Percentiles rank a stretch among this genome's conserved stretches.
Conservation (phyloP, 495 filamentous ascomycete genomes). For the Hypoxylon fragiforme region DNA sequence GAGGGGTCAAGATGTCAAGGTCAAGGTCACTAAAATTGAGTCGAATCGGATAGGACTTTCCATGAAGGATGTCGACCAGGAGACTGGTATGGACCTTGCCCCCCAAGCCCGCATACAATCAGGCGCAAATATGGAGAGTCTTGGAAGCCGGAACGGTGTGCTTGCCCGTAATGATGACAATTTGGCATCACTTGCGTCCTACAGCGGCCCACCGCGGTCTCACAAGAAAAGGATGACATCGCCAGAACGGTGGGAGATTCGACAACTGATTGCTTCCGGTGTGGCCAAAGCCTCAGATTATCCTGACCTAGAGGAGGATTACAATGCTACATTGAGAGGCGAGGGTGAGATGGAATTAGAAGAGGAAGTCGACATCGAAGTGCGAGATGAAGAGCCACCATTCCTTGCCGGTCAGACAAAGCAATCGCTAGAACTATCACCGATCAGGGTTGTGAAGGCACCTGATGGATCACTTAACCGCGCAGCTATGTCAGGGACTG, state of each 20-base stretch:
- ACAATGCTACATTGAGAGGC: slow-evolving; percentile 81
- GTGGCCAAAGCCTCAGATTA: slow-evolving; percentile 89
- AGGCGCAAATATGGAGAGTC: slow-evolving; percentile 85
- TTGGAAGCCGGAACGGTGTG: slow-evolving; percentile 70
- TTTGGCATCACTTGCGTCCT: slow-evolving; percentile 67
- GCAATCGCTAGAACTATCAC: slow-evolving; percentile 89
- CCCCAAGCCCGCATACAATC: slow-evolving; percentile 83
- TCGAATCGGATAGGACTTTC: slow-evolving; percentile 79
- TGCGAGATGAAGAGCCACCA: slow-evolving; percentile 92
- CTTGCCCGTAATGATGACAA: slow-evolving; percentile 47
- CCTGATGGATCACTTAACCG: slow-evolving; percentile 95
- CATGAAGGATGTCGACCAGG: slow-evolving; percentile 97
- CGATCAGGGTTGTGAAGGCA: slow-evolving; percentile 94
- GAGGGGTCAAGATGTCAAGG: slow-evolving; percentile 81
- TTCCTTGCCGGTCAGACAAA: slow-evolving; percentile 97
- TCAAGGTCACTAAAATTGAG: slow-evolving; percentile 89
- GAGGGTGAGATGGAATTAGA: slow-evolving; percentile 91
- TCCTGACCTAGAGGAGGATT: slow-evolving; percentile 93
- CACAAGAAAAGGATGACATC: slow-evolving; percentile 92
- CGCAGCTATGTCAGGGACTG: slow-evolving; percentile 89
- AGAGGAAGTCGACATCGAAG: slow-evolving; percentile 96
- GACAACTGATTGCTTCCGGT: slow-evolving; percentile 92
- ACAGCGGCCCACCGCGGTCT: slow-evolving; percentile 51
- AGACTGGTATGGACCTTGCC: slow-evolving; percentile 80
- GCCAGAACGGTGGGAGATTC: slow-evolving; percentile 95